phyloP scores from a whole-genome alignment of 2,329 filamentous ascomycete genomes.

The Botrytis squamosa region DNA sequence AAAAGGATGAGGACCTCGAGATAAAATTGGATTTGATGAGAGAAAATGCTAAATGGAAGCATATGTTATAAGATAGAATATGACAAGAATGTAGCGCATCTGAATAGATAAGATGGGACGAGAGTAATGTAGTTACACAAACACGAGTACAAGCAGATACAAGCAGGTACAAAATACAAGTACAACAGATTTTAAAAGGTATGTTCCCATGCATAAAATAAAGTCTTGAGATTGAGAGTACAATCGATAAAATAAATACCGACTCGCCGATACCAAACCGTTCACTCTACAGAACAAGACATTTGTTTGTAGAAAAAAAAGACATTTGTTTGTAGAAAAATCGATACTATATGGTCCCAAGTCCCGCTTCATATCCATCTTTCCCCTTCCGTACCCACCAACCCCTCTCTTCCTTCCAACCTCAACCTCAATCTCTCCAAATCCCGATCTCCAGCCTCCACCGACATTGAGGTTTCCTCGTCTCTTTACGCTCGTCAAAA shows the following conservation, averaged over 20 bases:
- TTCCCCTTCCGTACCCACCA: not conserved
- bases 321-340: not conserved
- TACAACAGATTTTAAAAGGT: not conserved
- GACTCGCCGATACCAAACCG: not conserved
- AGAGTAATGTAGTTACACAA: not conserved
- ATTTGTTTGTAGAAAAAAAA: not conserved
- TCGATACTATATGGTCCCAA: not conserved
- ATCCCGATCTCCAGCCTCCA: not conserved
- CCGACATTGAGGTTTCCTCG: too few relatives aligned
- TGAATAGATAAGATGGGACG: not conserved
- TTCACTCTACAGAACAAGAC: not conserved
- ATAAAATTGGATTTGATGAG: not conserved
- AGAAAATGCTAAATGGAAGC: not conserved
- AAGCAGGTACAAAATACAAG: not conserved
- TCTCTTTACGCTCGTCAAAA: too few relatives aligned
- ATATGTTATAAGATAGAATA: not conserved
- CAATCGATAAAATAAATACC: not conserved
- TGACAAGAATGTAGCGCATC: not conserved
- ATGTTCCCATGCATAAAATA: not conserved
- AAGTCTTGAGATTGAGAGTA: not conserved
- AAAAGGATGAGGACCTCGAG: not conserved
- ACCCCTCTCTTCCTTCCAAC: not conserved
- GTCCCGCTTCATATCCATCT: not conserved
- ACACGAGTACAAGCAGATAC: not conserved
- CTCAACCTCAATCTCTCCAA: not conserved